Conservation (phyloP, 2,329 filamentous ascomycete species). For the Metarhizium anisopliae region DNA sequence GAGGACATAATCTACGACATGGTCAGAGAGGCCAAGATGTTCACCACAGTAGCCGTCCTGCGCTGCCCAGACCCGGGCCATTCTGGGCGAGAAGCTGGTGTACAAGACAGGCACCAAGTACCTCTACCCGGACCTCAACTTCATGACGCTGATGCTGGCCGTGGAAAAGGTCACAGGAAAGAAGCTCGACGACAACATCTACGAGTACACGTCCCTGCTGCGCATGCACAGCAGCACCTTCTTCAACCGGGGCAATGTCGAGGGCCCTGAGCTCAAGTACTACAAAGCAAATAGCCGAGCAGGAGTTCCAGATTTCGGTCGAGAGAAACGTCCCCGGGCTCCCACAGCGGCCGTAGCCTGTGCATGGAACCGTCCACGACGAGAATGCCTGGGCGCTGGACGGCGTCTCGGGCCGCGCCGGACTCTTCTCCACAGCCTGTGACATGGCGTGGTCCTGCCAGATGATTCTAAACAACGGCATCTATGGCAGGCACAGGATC, state of each 20-base stretch:
- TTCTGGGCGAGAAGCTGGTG: slow-evolving; percentile 16
- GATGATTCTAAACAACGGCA: slow-evolving; percentile 28
- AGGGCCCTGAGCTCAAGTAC: slow-evolving; percentile 12
- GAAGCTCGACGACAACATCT: slow-evolving; percentile 17
- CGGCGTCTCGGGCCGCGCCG: slow-evolving; percentile 26
- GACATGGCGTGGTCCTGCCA: slow-evolving; percentile 24
- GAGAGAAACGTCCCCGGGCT: slow-evolving; percentile 18
- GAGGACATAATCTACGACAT: slow-evolving; percentile 28
- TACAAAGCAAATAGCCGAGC: slow-evolving; percentile 19
- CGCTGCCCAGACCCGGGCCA: slow-evolving; percentile 20
- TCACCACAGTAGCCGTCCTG: slow-evolving; percentile 24
- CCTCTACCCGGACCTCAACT: slow-evolving; percentile 26
- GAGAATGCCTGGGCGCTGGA: slow-evolving; percentile 25
- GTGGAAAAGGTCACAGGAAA: slow-evolving; percentile 19
- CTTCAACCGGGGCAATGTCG: slow-evolving; percentile 24
- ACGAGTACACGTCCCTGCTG: slow-evolving; percentile 15
- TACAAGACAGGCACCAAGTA: slow-evolving; percentile 18
- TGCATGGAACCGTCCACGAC: slow-evolving; percentile 27
- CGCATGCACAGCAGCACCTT: slow-evolving; percentile 22
- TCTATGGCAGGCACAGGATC: slow-evolving; percentile 19
- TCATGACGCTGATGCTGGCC: slow-evolving; percentile 21
- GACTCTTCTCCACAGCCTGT: slow-evolving; percentile 22
- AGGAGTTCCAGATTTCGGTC: slow-evolving; percentile 19
- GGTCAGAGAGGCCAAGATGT: slow-evolving; percentile 28
- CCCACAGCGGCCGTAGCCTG: slow-evolving; percentile 25